Conservation (phyloP, 192 early-diverging fungal species). For the Coemansia sp. region DNA sequence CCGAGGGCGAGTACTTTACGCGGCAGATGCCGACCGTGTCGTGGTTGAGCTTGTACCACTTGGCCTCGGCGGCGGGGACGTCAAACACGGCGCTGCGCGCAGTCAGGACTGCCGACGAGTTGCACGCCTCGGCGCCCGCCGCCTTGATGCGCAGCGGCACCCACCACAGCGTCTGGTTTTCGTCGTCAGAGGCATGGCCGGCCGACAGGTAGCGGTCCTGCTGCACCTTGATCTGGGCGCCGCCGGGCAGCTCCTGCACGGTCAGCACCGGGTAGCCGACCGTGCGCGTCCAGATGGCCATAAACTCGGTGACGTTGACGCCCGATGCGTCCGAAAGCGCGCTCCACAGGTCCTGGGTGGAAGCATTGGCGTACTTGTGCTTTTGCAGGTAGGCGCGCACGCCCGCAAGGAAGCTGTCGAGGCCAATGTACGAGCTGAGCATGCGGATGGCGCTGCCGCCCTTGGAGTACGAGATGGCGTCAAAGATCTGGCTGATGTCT, state of each 20-base stretch:
- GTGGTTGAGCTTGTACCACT: conserved; percentile 84
- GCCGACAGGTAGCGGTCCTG: conserved; percentile 70
- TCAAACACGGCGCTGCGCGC: conserved; percentile 33
- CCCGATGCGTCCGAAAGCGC: conserved; percentile 63
- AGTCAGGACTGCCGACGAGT: conserved; percentile 22
- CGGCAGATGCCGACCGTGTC: conserved; percentile 81
- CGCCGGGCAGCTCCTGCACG: conserved; percentile 56
- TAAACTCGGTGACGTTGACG: conserved; percentile 64
- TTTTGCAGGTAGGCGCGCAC: conserved; percentile 62
- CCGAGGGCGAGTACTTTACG: conserved; percentile 66
- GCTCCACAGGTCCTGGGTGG: conserved; percentile 75
- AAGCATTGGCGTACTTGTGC: conserved; percentile 69
- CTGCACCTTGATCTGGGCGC: conserved; percentile 49
- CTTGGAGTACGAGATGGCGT: conserved; percentile 81
- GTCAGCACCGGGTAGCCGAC: conserved; percentile 68
- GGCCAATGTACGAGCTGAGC: conserved; percentile 63
- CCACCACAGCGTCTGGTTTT: conserved; percentile 65
- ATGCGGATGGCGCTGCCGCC: conserved; percentile 79
- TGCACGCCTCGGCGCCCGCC: background rate
- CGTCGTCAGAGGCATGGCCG: conserved; percentile 58
- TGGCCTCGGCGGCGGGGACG: conserved; percentile 27
- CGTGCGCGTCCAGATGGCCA: conserved; percentile 70
- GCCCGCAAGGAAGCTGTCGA: conserved; percentile 53
- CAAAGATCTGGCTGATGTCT: conserved; percentile 84
- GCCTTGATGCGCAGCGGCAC: conserved; percentile 57